Evolutionary conservation across 78 protist genomes (phyloP).

Genomic region (Pigoraptor vietnamica): DNA sequence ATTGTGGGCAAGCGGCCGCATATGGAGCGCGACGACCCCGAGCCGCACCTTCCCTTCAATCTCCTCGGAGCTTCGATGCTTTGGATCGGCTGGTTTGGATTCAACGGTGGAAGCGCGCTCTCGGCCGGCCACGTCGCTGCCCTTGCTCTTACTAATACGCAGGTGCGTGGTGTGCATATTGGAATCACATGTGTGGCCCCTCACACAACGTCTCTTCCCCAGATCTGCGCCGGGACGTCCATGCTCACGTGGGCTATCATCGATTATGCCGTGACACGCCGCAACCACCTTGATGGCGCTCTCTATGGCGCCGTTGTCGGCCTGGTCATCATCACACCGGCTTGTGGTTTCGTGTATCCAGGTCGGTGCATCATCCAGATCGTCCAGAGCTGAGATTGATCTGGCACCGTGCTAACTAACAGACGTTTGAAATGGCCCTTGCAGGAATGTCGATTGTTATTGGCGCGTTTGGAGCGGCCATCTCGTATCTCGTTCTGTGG

Average conservation of each 20-base stretch:
- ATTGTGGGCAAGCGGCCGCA: neutral
- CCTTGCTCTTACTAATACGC: slow-evolving; percentile 59
- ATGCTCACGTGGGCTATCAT: neutral
- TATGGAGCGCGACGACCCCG: neutral
- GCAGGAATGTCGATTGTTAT: neutral
- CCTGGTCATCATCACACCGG: slow-evolving; percentile 76
- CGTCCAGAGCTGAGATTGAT: too few relatives aligned
- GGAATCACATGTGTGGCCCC: too few relatives aligned
- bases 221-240: slow-evolving; percentile 42
- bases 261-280: neutral
- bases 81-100: slow-evolving; percentile 88
- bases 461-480: slow-evolving; percentile 37
- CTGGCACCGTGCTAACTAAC: too few relatives aligned
- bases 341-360: slow-evolving; percentile 58
- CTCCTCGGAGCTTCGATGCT: slow-evolving; percentile 67
- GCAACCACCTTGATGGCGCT: neutral
- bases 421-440: too few relatives aligned
- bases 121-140: slow-evolving; percentile 54
- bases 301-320: slow-evolving; percentile 45
- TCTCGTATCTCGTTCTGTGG: slow-evolving; percentile 21
- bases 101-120: slow-evolving; percentile 82
- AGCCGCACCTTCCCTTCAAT: neutral
- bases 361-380: slow-evolving; percentile 45
- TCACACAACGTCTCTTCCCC: too few relatives aligned
- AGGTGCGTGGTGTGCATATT: neutral